Conservation (phyloP, 176 grass and related monocot species). For the Aegilops speltoides region DNA sequence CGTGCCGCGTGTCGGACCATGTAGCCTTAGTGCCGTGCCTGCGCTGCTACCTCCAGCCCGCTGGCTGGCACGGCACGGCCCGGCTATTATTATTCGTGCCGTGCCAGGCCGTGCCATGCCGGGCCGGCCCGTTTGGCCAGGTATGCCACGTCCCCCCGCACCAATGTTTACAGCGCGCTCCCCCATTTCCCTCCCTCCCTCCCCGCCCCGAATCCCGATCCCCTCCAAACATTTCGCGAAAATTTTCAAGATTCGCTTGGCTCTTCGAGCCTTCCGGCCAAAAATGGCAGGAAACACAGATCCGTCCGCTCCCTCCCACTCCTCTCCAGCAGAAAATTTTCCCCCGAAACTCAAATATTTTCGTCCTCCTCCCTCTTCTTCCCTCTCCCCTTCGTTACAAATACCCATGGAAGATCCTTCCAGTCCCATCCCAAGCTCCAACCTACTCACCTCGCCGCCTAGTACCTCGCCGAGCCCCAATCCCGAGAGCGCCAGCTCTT, state of each 20-base stretch:
- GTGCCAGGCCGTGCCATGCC: too few species aligned
- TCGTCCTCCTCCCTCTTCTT: neutral
- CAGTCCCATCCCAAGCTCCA: neutral
- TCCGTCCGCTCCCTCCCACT: neutral
- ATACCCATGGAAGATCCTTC: constrained; percentile 37
- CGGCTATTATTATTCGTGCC: too few species aligned
- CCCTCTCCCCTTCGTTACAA: constrained; percentile 24
- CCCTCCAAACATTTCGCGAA: neutral
- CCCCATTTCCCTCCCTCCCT: neutral
- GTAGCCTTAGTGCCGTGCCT: too few species aligned
- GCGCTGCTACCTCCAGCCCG: too few species aligned
- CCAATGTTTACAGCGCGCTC: neutral
- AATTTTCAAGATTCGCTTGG: constrained; percentile 5
- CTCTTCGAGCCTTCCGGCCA: neutral
- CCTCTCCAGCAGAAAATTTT: neutral
- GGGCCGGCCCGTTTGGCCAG: too few species aligned
- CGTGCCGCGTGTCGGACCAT: too few species aligned
- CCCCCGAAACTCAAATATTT: constrained; percentile 28
- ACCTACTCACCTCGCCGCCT: neutral
- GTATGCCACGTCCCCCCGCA: too few species aligned
- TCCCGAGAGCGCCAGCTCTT: neutral
- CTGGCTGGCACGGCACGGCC: too few species aligned
- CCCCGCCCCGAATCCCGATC: neutral
- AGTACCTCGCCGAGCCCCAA: neutral
- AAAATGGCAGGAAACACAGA: constrained; percentile 7